phyloP scores from a whole-genome alignment of 352 stramenopile species.

The Peronospora belbahrii region DNA sequence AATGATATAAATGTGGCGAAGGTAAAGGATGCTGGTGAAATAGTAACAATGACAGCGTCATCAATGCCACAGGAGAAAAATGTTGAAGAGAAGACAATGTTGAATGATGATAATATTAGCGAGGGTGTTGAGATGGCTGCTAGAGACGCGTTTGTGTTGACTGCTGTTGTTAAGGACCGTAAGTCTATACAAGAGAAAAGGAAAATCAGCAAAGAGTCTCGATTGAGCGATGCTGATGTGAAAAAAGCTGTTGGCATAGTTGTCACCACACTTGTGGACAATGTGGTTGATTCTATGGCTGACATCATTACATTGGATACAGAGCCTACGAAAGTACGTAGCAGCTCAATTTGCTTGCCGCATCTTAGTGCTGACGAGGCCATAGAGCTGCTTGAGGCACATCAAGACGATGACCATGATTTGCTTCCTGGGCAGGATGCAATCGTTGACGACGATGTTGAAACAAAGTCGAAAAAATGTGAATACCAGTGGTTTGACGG shows the following conservation, averaged over 20 bases:
- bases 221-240: neutral
- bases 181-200: neutral
- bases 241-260: constrained; percentile 5
- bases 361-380: constrained; percentile 28
- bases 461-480: constrained; percentile 4
- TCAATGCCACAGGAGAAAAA: neutral
- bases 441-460: constrained; percentile 4
- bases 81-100: neutral
- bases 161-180: neutral
- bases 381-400: constrained; percentile 18
- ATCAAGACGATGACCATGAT: constrained; percentile 19
- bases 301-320: constrained; percentile 6
- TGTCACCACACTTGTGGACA: constrained; percentile 12
- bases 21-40: neutral
- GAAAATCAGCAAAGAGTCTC: neutral
- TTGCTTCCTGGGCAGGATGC: constrained; percentile 13
- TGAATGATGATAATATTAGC: neutral
- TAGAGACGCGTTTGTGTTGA: neutral
- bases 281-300: constrained; percentile 10
- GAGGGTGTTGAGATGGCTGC: constrained; percentile 8
- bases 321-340: constrained; percentile 8
- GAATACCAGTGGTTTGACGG: constrained; percentile 39
- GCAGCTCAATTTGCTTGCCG: constrained; percentile 7
- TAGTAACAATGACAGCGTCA: neutral
- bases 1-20: neutral